A percentile compares a stretch with the other conserved stretches of the same genome.
phyloP scores from a whole-genome alignment of 176 grass and related monocot genomes.

The Carex kokanica region DNA sequence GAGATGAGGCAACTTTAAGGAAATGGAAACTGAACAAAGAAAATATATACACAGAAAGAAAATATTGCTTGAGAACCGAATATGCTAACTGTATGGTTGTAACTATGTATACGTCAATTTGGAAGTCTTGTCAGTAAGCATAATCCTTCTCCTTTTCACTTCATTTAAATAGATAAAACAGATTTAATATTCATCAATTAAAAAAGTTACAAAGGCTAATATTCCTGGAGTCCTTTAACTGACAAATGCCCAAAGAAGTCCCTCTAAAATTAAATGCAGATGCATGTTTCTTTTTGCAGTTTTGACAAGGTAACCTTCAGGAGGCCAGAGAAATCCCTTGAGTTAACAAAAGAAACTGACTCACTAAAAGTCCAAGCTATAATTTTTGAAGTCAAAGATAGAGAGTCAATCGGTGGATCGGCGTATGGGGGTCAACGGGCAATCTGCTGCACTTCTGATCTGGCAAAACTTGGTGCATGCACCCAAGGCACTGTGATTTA shows the following conservation, averaged over 20 bases:
- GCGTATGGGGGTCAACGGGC: constrained; percentile 95
- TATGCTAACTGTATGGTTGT: background rate
- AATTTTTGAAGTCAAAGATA: constrained; percentile 92
- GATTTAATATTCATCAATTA: constrained; percentile 4
- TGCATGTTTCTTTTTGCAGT: constrained; percentile 37
- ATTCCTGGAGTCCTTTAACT: background rate
- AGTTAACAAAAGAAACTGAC: constrained; percentile 43
- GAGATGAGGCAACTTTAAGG: background rate
- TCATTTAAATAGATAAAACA: background rate
- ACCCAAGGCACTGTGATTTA: constrained; percentile 79
- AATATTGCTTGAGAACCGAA: background rate
- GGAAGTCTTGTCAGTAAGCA: background rate
- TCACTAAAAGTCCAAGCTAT: constrained; percentile 77
- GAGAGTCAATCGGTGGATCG: constrained; percentile 89
- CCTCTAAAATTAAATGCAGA: background rate
- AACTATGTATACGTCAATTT: background rate
- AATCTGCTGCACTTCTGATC: constrained; percentile 91
- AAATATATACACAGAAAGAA: background rate
- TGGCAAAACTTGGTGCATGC: constrained; percentile 88
- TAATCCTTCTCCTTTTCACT: background rate
- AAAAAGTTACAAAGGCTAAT: background rate
- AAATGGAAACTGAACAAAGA: background rate
- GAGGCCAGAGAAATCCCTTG: constrained; percentile 49
- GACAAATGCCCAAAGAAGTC: constrained; percentile 12
- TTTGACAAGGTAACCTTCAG: constrained; percentile 92